Evolutionary conservation across 192 early-diverging fungal genomes (phyloP).

Genomic region (Pecoramyces ruminantium): DNA sequence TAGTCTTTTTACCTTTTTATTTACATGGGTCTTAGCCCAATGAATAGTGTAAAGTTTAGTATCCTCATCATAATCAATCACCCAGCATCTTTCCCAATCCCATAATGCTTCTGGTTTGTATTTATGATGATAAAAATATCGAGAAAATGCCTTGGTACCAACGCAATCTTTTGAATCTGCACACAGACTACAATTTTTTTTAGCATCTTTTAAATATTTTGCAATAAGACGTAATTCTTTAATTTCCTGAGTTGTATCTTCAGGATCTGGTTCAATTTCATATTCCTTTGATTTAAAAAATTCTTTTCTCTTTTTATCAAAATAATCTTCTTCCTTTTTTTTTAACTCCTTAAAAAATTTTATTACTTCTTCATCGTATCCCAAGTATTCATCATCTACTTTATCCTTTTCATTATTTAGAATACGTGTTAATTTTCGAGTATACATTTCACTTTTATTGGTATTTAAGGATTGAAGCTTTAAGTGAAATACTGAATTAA

Average conservation of each 20-base stretch:
- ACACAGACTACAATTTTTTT: neutral
- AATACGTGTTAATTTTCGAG: neutral
- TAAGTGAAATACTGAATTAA: neutral
- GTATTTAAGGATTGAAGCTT: neutral
- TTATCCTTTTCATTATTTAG: neutral
- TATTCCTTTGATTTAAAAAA: neutral
- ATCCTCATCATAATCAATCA: neutral
- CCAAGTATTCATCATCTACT: neutral
- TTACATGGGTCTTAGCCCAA: neutral
- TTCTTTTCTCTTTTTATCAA: neutral
- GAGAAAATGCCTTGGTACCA: neutral
- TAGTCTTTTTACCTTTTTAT: neutral
- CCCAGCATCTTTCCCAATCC: neutral
- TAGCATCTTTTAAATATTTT: neutral
- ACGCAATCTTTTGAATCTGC: neutral
- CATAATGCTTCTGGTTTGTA: neutral
- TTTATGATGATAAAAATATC: neutral
- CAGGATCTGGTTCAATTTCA: neutral
- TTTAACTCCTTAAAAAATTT: neutral
- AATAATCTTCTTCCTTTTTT: neutral
- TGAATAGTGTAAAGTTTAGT: neutral
- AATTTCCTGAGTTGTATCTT: neutral
- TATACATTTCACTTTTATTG: neutral
- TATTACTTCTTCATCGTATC: neutral
- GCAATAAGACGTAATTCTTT: neutral